Conservation (phyloP, 768 basidiomycete genomes). For the Rossbeevera mucosa region DNA sequence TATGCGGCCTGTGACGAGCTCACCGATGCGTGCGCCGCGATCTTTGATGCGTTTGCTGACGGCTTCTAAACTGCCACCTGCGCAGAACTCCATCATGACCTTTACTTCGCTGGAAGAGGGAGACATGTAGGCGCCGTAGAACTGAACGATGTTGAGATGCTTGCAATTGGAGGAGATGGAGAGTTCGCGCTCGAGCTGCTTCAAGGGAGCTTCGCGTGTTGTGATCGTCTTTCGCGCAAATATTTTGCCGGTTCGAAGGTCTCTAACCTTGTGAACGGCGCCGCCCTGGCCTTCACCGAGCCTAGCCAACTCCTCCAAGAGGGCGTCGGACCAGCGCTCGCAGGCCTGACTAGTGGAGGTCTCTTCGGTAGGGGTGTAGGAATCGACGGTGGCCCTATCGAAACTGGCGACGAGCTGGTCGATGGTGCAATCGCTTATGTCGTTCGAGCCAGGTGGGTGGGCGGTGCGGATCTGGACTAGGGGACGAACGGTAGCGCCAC, state of each 20-base stretch:
- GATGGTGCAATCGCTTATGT: slow-evolving; percentile 32
- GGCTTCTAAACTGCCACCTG: slow-evolving; percentile 86
- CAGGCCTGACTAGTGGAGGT: slow-evolving; percentile 24
- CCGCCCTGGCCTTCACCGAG: slow-evolving; percentile 96
- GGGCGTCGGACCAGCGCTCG: slow-evolving; percentile 58
- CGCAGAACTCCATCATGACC: slow-evolving; percentile 88
- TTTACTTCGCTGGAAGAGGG: slow-evolving; percentile 89
- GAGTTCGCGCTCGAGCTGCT: slow-evolving; percentile 90
- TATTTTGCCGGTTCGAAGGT: slow-evolving; percentile 70
- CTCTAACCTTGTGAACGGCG: slow-evolving; percentile 90
- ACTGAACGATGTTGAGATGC: slow-evolving; percentile 84
- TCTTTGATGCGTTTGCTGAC: slow-evolving; percentile 83
- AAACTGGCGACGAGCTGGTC: slow-evolving; percentile 34
- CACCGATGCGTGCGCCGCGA: slow-evolving; percentile 72
- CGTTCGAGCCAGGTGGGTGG: slow-evolving; percentile 23
- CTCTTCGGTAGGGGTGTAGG: slow-evolving; percentile 35
- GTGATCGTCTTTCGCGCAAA: slow-evolving; percentile 96
- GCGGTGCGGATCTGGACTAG: slow-evolving; percentile 33
- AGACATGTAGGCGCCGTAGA: slow-evolving; percentile 89
- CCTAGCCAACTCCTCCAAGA: slow-evolving; percentile 70
- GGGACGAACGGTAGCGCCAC: slow-evolving; percentile 42
- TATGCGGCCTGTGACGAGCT: slow-evolving; percentile 85
- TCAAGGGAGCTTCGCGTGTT: slow-evolving; percentile 83
- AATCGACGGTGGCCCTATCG: slow-evolving; percentile 28
- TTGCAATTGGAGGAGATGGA: slow-evolving; percentile 81